Evolutionary conservation across 352 stramenopile species (phyloP).

Genomic region (Pythium myriotylum): DNA sequence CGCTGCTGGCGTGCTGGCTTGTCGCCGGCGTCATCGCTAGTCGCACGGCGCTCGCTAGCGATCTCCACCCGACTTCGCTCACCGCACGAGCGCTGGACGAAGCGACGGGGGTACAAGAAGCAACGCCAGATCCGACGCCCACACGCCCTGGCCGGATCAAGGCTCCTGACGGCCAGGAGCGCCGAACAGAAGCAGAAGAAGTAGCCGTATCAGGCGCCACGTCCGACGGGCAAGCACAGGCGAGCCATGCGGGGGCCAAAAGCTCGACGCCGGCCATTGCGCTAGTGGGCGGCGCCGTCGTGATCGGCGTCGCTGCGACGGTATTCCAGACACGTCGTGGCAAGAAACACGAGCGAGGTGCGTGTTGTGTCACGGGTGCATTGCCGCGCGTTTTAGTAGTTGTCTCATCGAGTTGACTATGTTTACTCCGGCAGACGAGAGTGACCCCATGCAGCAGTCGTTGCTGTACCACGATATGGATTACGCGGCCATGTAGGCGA

Average conservation of each 20-base stretch:
- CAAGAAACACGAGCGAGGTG: conserved; percentile 22
- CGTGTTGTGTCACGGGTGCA: background rate
- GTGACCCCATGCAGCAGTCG: conserved; percentile 55
- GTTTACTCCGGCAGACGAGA: conserved; percentile 17
- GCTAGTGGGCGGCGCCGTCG: conserved; percentile 10
- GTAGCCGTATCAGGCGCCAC: background rate
- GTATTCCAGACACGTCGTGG: conserved; percentile 19
- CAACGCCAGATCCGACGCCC: background rate
- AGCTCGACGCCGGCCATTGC: conserved; percentile 8
- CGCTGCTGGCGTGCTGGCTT: conserved; percentile 10
- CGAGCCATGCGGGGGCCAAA: background rate
- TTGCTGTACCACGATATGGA: conserved; percentile 74
- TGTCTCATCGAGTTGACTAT: conserved; percentile 1
- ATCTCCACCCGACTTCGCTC: background rate
- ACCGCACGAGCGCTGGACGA: background rate
- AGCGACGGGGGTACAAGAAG: background rate
- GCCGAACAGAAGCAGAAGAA: too few relatives aligned
- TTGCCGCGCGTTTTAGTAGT: background rate
- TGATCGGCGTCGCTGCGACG: conserved; percentile 20
- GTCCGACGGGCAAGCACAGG: background rate
- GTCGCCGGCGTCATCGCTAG: background rate
- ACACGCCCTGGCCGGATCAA: conserved; percentile 4
- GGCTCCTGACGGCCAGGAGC: conserved; percentile 9
- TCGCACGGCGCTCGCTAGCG: background rate
- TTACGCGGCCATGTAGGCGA: conserved; percentile 68